Evolutionary conservation across 805 yeast genomes (phyloP).

Genomic region (Grigorovia jiainica): DNA sequence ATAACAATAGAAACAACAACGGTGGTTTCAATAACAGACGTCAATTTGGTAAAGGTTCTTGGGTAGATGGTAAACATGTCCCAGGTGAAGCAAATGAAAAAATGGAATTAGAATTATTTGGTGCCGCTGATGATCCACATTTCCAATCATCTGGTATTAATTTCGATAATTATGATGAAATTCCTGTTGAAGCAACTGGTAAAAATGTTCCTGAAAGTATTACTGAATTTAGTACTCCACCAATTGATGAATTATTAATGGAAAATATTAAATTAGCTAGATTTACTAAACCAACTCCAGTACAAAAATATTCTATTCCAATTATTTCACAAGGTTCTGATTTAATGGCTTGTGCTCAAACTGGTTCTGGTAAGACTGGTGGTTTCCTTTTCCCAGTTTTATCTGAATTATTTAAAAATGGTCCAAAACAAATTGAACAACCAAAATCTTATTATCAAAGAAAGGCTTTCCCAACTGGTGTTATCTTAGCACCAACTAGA

Average conservation of each 20-base stretch:
- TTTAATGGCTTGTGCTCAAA: constrained; percentile 95
- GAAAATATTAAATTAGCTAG: constrained; percentile 83
- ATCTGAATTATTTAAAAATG: constrained; percentile 79
- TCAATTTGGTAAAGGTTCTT: constrained; percentile 56
- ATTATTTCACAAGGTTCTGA: constrained; percentile 84
- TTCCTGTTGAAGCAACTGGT: constrained; percentile 97
- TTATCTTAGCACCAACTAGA: constrained; percentile 97
- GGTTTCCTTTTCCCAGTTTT: constrained; percentile 97
- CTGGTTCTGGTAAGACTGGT: constrained; percentile 99
- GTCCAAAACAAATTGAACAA: constrained; percentile 61
- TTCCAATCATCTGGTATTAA: constrained; percentile 95
- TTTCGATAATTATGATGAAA: constrained; percentile 96
- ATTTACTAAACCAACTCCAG: constrained; percentile 94
- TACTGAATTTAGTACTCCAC: constrained; percentile 79
- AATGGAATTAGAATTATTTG: constrained; percentile 75
- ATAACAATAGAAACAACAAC: constrained; percentile 20
- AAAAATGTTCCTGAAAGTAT: constrained; percentile 91
- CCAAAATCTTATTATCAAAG: constrained; percentile 38
- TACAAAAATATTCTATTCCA: constrained; percentile 88
- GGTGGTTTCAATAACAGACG: constrained; percentile 18
- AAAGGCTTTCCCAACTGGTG: constrained; percentile 89
- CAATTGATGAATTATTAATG: constrained; percentile 75
- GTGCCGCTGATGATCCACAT: constrained; percentile 53
- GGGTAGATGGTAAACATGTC: constrained; percentile 79
- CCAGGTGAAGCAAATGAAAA: constrained; percentile 67